phyloP scores from a whole-genome alignment of 108 stramenopile species.

The Pseudonitzschia multiseries region DNA sequence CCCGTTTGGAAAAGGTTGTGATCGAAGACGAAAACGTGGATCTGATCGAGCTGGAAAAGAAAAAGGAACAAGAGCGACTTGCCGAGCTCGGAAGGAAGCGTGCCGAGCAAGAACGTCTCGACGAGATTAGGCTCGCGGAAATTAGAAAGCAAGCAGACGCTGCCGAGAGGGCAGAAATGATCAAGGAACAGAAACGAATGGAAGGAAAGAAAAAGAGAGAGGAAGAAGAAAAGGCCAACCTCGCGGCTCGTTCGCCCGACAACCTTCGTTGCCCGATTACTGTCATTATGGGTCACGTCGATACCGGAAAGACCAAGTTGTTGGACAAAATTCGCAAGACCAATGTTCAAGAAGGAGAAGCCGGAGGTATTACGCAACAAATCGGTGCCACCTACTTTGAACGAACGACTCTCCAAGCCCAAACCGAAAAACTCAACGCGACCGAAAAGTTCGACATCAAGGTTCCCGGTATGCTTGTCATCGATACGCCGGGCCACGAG shows the following conservation, averaged over 20 bases:
- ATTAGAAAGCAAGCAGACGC: constrained; percentile 64
- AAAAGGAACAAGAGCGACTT: constrained; percentile 77
- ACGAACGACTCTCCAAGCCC: constrained; percentile 83
- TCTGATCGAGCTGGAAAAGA: constrained; percentile 84
- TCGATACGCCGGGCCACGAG: constrained; percentile 99
- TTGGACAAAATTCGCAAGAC: constrained; percentile 99
- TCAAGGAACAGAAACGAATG: constrained; percentile 71
- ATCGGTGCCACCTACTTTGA: constrained; percentile 99
- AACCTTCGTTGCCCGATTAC: constrained; percentile 96
- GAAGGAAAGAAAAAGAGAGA: constrained; percentile 78
- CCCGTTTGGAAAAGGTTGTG: constrained; percentile 62
- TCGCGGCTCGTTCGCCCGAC: constrained; percentile 82
- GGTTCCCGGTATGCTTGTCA: constrained; percentile 96
- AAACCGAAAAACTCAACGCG: constrained; percentile 82
- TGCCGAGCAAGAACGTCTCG: constrained; percentile 80
- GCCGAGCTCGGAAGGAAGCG: constrained; percentile 73
- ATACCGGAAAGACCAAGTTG: constrained; percentile 99
- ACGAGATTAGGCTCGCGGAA: constrained; percentile 65
- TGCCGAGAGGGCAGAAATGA: constrained; percentile 38
- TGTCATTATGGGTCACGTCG: constrained; percentile 99
- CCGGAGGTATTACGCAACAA: constrained; percentile 99
- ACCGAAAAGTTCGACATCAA: constrained; percentile 86
- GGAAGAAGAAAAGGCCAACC: constrained; percentile 81
- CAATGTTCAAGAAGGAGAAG: constrained; percentile 99
- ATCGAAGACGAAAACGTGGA: constrained; percentile 80